Evolutionary conservation across 1,284 basidiomycete genomes (phyloP), one percentile per base, ranked within the genome.

Genomic region (Vanrija humicola): DNA sequence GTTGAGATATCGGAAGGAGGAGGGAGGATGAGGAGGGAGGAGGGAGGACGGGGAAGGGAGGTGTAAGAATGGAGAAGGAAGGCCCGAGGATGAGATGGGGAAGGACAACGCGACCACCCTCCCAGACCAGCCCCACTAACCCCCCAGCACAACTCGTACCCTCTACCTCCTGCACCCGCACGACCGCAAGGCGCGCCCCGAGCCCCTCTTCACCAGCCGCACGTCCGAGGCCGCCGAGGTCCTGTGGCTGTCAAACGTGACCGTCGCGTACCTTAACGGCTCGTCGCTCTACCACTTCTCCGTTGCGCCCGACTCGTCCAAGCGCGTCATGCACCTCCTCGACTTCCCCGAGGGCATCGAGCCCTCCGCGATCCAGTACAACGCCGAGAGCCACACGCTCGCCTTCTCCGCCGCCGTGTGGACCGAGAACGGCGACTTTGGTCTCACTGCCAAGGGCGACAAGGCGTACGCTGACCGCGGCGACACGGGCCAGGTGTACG

Each of bases 361-460:
- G 21, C 67, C 78, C 19, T 70, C 77, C 9, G 87, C 87, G 72
- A 88, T 92, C 76, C 82, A 82, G 56, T 90, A 84, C 73, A 81
- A 74, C 19, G 34, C 50, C 0, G 46, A 56, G 4, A 64, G 59
- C n/a, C 60, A 52, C n/a, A 58, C 65, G 43, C 60, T 75, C 38
- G 71, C 63, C 6, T 92, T 92, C 77, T 87, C 86, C 0, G 88
- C 87, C 23, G 82, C 83, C 54, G 88, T 92, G 3, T 86, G 89
- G 70, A 39, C 39, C 21, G 72, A 80, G 0, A 87, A 92, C 61
- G 86, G 85, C 2, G 82, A 87, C 56, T 78, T 93, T 44, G 82
- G 79, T 38, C 80, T 82, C 6, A 85, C 86, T 14, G 82, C 79
- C 57, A 79, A 83, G 58, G 80, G 86, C 60, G 88, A 93, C 67